phyloP scores from a whole-genome alignment of 768 basidiomycete genomes.

The Clitopilus hobsonii region DNA sequence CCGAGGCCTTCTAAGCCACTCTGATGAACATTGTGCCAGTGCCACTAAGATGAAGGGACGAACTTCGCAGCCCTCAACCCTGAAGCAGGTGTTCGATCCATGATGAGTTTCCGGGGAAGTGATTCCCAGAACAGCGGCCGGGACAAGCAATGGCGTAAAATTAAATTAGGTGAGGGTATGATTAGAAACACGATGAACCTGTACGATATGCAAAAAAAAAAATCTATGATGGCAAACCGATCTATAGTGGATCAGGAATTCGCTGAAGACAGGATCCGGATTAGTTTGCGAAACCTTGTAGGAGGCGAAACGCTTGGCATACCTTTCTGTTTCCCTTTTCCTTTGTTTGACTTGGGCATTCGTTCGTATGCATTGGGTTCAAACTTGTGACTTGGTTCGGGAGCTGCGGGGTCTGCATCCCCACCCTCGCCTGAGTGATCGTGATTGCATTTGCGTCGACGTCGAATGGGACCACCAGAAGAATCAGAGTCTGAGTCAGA shows the following conservation, averaged over 20 bases:
- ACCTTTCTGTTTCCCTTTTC: conserved; percentile 30
- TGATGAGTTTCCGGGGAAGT: not conserved
- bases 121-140: not conserved
- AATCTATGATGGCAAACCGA: not conserved
- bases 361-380: conserved; percentile 50
- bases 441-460: conserved; percentile 8
- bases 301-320: conserved; percentile 6
- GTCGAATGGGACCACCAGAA: conserved; percentile 8
- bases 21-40: not conserved
- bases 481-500: conserved; percentile 47
- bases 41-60: too few species aligned
- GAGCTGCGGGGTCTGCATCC: conserved; percentile 13
- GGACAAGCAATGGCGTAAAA: not conserved
- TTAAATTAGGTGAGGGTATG: not conserved
- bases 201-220: not conserved
- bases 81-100: not conserved
- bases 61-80: not conserved
- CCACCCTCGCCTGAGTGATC: conserved; percentile 1
- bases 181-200: not conserved
- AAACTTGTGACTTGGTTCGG: conserved; percentile 19
- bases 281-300: too few species aligned
- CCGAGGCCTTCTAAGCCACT: not conserved
- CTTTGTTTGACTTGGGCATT: conserved; percentile 26
- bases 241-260: not conserved
- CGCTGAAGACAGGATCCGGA: not conserved